Evolutionary conservation across 1,284 basidiomycete genomes (phyloP).

Genomic region (Malassezia brasiliensis): DNA sequence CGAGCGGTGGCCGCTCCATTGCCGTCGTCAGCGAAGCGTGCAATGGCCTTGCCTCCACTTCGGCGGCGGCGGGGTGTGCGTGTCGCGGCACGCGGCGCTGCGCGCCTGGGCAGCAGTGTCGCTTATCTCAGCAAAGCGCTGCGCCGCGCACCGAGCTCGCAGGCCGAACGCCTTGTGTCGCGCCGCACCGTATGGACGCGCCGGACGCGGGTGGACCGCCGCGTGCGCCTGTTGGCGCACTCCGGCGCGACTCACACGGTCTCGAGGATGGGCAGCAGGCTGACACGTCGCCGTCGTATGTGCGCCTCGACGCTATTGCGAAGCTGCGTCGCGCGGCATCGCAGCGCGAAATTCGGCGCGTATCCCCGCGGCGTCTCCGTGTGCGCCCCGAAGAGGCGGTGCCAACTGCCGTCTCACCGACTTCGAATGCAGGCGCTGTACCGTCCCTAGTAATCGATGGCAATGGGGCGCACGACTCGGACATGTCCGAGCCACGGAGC

Average conservation of each 20-base stretch:
- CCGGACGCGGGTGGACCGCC: neutral
- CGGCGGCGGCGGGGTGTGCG: too few relatives aligned
- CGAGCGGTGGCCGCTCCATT: slow-evolving; percentile 18
- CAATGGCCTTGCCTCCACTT: too few relatives aligned
- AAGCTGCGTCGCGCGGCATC: slow-evolving; percentile 17
- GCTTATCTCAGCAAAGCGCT: neutral
- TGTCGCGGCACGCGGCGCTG: too few relatives aligned
- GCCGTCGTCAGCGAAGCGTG: too few relatives aligned
- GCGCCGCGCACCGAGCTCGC: neutral
- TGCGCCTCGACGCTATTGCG: slow-evolving; percentile 12
- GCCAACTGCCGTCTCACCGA: neutral
- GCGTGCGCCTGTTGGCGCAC: neutral
- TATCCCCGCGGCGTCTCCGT: slow-evolving; percentile 2
- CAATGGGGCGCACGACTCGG: neutral
- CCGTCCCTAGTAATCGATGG: neutral
- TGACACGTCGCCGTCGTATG: neutral
- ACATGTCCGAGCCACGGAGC: neutral
- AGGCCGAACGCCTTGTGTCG: neutral
- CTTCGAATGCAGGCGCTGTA: neutral
- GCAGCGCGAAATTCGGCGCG: slow-evolving; percentile 12
- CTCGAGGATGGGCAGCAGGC: neutral
- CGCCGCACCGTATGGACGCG: neutral
- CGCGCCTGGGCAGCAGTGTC: too few relatives aligned
- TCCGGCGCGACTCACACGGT: neutral
- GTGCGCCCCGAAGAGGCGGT: neutral